Evolutionary conservation across 805 yeast species (phyloP), one percentile per base, ranked within the genome.

Genomic region (Kuraishia borneana): DNA sequence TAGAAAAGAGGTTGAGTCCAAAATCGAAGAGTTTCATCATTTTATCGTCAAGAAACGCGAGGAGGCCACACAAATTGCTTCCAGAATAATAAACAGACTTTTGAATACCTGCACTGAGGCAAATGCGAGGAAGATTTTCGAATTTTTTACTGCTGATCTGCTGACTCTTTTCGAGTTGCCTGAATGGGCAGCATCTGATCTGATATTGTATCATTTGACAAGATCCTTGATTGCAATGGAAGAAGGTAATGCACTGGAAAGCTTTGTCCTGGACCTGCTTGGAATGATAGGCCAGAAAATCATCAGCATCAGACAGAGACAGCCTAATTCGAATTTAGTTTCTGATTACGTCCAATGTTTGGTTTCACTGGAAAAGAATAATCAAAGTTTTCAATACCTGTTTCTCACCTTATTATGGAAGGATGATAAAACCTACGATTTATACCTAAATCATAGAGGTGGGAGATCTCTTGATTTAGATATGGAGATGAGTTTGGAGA

Each of bases 141-240:
- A 78, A 22, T 44, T 65, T 14, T 56, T 78, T 20, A 42, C 78
- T 1, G 70, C 68, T 29, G 95, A 83, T 44, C 52, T 82, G 16
- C 37, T 73, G 6, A 39, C 47, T 0, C 50, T 81, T 35, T 44
- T 81, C 7, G 50, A 57, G 2, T 51, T 51, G 6, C 83, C 85
- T 0, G 77, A 73, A 36, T 83, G 79, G 73, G 63, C 84, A 0
- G 72, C 71, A 0, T 63, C 77, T 1, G 82, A 73, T 39, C 42
- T 60, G 0, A 42, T 81, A 12, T 50, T 81, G 5, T 48, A 46
- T 6, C 58, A 73, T 1, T 36, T 77, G 2, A 54, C 68, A 45
- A 63, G 57, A 26, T 55, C 64, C 5, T 46, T 77, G 17, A 46
- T 66, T 39, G 56, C 48, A 43, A 59, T 63, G 2, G 63, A 63